Evolutionary conservation across 345 rosid species (phyloP), one percentile per base, ranked within the genome.

Genomic region (Jatropha curcas): DNA sequence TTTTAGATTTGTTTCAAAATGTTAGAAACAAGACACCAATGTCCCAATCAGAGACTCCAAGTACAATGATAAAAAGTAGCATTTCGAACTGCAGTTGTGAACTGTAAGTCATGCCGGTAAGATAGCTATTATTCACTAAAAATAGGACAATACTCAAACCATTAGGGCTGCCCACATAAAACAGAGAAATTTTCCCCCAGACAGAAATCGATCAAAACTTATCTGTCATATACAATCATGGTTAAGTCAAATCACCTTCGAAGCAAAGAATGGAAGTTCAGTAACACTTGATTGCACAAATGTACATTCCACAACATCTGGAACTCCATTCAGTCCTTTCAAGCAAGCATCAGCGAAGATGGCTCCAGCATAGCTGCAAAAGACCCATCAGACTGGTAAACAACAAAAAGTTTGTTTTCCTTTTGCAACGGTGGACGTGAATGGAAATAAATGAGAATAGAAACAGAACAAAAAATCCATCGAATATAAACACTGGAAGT

Each of bases 261-360:
- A 92, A 59, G 98, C 93, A 76, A 92, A 90, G 86, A 88, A 92
- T 4, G 96, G 94, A 72, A 87, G 86, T 28, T 90, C 94, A 4
- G 97, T 88, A 68, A 92, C 76, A 48, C 74, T 84, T 64, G 97
- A 93, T 70, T 89, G 94, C 43, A 93, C 94, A 46, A 75, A 93
- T 34, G 98, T 81, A 76, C 93, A 90, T 75, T 92, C 92, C 34
- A 92, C 83, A 6, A 90, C 88, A 68, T 90, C 84, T 13, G 93
- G 94, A 75, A 89, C 93, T 22, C 93, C 94, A 74, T 90, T 90
- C 57, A 92, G 89, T 27, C 93, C 96, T 83, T 88, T 88, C 65
- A 89, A 84, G 86, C 96, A 89, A 22, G 98, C 89, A 82, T 92
- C 96, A 25, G 93, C 98, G 67, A 92, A 90, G 55, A 90, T 73